Evolutionary conservation across 1,139 yeast species (phyloP).

Genomic region (Scheffersomyces quercinus): DNA sequence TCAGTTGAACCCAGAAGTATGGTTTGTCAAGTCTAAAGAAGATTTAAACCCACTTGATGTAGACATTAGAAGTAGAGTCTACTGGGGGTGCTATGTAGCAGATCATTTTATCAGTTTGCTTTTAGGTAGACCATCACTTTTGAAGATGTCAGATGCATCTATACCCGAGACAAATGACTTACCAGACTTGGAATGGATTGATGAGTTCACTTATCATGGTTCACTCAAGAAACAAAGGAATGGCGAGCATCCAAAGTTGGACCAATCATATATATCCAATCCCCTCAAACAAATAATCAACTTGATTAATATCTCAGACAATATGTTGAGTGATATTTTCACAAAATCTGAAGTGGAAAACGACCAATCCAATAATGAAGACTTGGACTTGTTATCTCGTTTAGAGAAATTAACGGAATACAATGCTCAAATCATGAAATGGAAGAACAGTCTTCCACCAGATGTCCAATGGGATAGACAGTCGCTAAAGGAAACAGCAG

Average conservation of each 20-base stretch:
- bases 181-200: slow-evolving; percentile 60
- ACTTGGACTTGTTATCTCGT: slow-evolving; percentile 34
- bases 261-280: slow-evolving; percentile 44
- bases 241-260: slow-evolving; percentile 7
- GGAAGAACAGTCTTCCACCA: slow-evolving; percentile 50
- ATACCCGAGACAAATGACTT: slow-evolving; percentile 63
- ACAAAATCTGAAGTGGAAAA: slow-evolving; percentile 28
- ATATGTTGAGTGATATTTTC: slow-evolving; percentile 56
- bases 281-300: slow-evolving; percentile 50
- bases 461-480: slow-evolving; percentile 52
- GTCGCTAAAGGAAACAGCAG: slow-evolving; percentile 43
- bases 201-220: slow-evolving; percentile 42
- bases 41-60: slow-evolving; percentile 41
- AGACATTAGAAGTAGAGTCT: slow-evolving; percentile 58
- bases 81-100: slow-evolving; percentile 69
- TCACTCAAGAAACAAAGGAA: slow-evolving; percentile 7
- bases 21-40: slow-evolving; percentile 42
- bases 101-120: slow-evolving; percentile 63
- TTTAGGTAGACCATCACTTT: slow-evolving; percentile 58
- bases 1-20: slow-evolving; percentile 61
- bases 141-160: slow-evolving; percentile 58
- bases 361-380: slow-evolving; percentile 19
- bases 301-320: slow-evolving; percentile 53
- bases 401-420: slow-evolving; percentile 41
- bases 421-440: slow-evolving; percentile 49